Evolutionary conservation across 306 rosid species (phyloP), one percentile per base, ranked within the genome.

Genomic region (Ormosia emarginata): DNA sequence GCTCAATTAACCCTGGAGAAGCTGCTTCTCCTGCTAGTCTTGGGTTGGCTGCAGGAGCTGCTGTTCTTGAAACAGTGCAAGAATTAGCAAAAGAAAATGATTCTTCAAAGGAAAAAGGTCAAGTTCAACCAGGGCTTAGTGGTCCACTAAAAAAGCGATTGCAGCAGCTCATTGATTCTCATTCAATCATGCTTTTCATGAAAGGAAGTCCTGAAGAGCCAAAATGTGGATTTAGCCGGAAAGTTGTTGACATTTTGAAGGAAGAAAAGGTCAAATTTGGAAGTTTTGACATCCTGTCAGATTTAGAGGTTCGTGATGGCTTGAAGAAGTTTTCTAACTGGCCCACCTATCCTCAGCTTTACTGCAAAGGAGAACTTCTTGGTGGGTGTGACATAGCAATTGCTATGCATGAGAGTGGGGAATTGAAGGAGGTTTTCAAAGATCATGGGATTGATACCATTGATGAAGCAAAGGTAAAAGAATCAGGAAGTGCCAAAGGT

Each of bases 261-360:
- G 79, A 87, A 79, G 99, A 92, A 76, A 89, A 88, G 29, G 92
- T 95, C 77, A 86, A 87, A 67, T 95, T 90, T 75, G 97, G 97
- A 81, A 93, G 90, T 88, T 95, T 93, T 47, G 97, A 95, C 59
- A 86, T 93, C 83, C 88, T 95, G 40, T 84, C 88, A 8, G 97
- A 95, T 79, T 77, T 30, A 52, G 98, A 93, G 73, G 88, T 90
- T 72, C 94, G 97, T 9, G 98, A 93, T 34, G 94, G 91, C 62
- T 79, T 95, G 86, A 95, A 95, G 88, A 93, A 90, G 82, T 88
- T 83, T 52, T 93, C 97, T 24, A 93, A 92, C 84, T 93, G 99
- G 99, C 99, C 98, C 56, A 95, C 97, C 1, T 95, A 77, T 85
- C 99, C 99, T 40, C 98, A 95, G 83, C 91, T 95, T 67, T 95